Base-by-base conservation (phyloP, 2,329 filamentous ascomycete genomes). In the Nemania bipapillata region DNA sequence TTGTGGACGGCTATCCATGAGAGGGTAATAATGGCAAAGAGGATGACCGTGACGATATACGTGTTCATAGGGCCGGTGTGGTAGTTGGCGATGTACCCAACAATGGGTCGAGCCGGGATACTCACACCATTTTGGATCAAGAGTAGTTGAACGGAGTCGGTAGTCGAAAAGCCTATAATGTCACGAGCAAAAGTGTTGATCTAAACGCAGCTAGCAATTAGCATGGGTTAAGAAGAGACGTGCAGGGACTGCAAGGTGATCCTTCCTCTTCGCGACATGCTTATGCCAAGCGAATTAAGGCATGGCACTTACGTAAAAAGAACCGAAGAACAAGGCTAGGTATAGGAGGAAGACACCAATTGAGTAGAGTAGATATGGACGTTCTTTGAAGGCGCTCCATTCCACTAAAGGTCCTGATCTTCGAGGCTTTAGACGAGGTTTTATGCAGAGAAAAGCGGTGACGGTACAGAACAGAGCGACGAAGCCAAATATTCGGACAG, bases 71-170 rank as follows among this genome's bases (percentile, higher is more conserved):
- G 82, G 0, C 88, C 89, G 26, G 85, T 79, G 57, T 79, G 82
- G 0, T 76, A 81, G 72, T 90, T 87, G 0, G 87, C 87, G 1
- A 90, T 77, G 65, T 81, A 85, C 1, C 84, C 85, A 0, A 86
- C 85, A 1, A 90, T 65, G 3, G 89, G 78, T 0, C 89, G 84
- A 6, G 85, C 86, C 0, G 86, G 77, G 1, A 90, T 81, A 0
- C 87, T 87, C 15, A 88, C 79, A 5, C 83, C 87, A 72, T 90
- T 90, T 17, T 88, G 83, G 28, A 89, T 83, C 24, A 91, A 81
- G 6, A 91, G 81, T 11, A 91, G 81, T 59, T 86, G 85, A 72
- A 89, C 83, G 0, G 86, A 87, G 3, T 85, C 81, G 0, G 80
- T 79, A 26, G 86, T 85, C 20, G 82, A 80, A 7, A 87, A 80